A percentile compares a stretch with the other conserved stretches of the same genome.
Conservation (phyloP, 129 eudicot species). For the Centrapalus pauciflorus region DNA sequence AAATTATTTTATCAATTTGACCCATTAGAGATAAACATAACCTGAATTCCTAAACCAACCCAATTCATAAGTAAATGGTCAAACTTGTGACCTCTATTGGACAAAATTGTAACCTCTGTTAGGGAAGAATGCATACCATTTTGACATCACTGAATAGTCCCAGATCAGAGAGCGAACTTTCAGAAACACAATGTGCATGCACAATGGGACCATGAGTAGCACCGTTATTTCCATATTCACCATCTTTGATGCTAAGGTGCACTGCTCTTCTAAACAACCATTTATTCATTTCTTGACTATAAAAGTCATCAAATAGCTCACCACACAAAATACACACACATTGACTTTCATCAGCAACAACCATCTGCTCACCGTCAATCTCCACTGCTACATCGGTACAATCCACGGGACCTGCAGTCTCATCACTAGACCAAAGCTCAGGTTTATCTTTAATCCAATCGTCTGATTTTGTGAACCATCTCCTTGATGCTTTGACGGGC, state of each 20-base stretch:
- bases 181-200: slow-evolving; percentile 62
- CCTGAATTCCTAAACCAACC: no score
- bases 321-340: slow-evolving; percentile 86
- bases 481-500: slow-evolving; percentile 41
- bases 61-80: no score
- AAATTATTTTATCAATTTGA: no score
- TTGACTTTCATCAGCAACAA: slow-evolving; percentile 90
- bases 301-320: slow-evolving; percentile 82
- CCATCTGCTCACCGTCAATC: slow-evolving; percentile 52
- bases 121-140: slow-evolving; percentile 36
- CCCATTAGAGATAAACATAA: no score
- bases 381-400: slow-evolving; percentile 28
- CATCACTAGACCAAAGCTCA: slow-evolving; percentile 13
- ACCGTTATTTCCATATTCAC: slow-evolving; percentile 21
- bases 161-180: slow-evolving; percentile 37
- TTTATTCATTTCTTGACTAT: slow-evolving; percentile 41
- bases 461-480: slow-evolving; percentile 52
- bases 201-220: slow-evolving; percentile 44
- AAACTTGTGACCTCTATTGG: no score
- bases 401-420: slow-evolving; percentile 11
- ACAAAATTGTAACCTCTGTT: no score
- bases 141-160: slow-evolving; percentile 46
- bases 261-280: slow-evolving; percentile 90
- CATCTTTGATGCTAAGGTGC: slow-evolving; percentile 31
- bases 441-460: slow-evolving; percentile 57